Conservation (phyloP, 2,329 filamentous ascomycete species). For the Neonectria ditissima region DNA sequence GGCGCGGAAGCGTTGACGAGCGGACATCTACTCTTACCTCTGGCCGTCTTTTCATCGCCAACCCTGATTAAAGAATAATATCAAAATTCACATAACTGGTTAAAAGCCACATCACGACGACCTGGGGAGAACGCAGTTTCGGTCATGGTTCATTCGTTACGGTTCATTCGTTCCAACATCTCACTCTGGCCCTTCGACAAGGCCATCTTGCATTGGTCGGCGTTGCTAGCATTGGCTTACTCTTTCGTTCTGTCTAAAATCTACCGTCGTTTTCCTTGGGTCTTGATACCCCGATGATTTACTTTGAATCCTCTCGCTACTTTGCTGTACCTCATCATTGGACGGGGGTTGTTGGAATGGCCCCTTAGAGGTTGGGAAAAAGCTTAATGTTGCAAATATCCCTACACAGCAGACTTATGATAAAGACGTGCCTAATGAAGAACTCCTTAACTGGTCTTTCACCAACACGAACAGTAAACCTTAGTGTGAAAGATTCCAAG, state of each 20-base stretch:
- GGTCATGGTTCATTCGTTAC: slow-evolving; percentile 35
- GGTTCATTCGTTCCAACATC: slow-evolving; percentile 18
- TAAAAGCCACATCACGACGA: slow-evolving; percentile 32
- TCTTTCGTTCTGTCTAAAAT: slow-evolving; percentile 30
- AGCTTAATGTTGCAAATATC: slow-evolving; percentile 44
- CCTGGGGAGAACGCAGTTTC: slow-evolving; percentile 27
- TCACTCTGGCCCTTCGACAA: slow-evolving; percentile 27
- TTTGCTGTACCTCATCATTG: slow-evolving; percentile 31
- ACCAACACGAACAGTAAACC: slow-evolving; percentile 9
- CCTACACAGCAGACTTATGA: slow-evolving; percentile 43
- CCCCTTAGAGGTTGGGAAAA: slow-evolving; percentile 35
- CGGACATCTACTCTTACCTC: slow-evolving; percentile 80
- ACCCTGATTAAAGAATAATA: slow-evolving; percentile 71
- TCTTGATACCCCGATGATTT: slow-evolving; percentile 41
- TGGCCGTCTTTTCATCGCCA: slow-evolving; percentile 84
- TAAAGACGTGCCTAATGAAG: slow-evolving; percentile 45
- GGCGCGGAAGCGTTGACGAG: slow-evolving; percentile 87
- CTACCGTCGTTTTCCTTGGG: slow-evolving; percentile 42
- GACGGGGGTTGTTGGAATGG: slow-evolving; percentile 38
- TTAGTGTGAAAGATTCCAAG: slow-evolving; percentile 20
- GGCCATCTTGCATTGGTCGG: slow-evolving; percentile 43
- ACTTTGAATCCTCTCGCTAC: slow-evolving; percentile 39
- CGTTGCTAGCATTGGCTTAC: slow-evolving; percentile 44
- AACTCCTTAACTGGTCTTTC: slow-evolving; percentile 25
- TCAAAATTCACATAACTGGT: slow-evolving; percentile 20